Base-by-base conservation (phyloP, 768 basidiomycete genomes). In the Tylopilus rubrobrunneus region DNA sequence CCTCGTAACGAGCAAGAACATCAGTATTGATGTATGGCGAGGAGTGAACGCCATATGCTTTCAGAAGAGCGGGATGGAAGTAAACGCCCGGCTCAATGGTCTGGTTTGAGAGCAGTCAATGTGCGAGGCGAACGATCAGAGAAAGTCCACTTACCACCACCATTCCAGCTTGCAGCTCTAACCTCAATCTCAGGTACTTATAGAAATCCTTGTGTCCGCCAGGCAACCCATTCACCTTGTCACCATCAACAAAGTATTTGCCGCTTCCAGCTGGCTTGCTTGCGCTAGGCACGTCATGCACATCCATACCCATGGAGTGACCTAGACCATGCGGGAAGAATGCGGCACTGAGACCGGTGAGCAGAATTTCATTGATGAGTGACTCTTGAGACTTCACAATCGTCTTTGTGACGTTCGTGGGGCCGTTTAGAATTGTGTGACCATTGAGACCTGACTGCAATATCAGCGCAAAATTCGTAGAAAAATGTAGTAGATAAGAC, bases 311-410 rank as follows among this genome's bases (percentile, higher is more conserved):
- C 40, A 98, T 75, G 7, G 89, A 89, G 67, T 98, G 95, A 1
- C 93, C 92, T 37, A 89, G 74, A 3, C 95, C 96, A 64, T 98
- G 95, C 10, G 95, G 95, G 80, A 91, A 98, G 77, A 98, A 98
- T 0, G 92, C 90, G 1, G 85, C 73, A 57, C 85, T 85, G 41
- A 90, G 71, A 0, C 93, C 94, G 5, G 85, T 85, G 17, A 79
- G 79, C 7, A 97, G 75, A 52, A 98, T 84, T 23, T 81, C 82
- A 48, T 84, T 31, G 36, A 7, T 15, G 33, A 67, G 62, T 8
- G 39, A 40, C 34, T 62, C 58, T 31, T 52, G 55, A 23, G 64
- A 57, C 36, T 60, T 60, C 14, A 14, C 19, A 14, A 36, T 28
- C 11, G 36, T 28, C 42, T 57, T 58, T 41, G 47, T 42, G 27